Evolutionary conservation across 305 asterid species (phyloP).

Genomic region (Rubia tinctorum): DNA sequence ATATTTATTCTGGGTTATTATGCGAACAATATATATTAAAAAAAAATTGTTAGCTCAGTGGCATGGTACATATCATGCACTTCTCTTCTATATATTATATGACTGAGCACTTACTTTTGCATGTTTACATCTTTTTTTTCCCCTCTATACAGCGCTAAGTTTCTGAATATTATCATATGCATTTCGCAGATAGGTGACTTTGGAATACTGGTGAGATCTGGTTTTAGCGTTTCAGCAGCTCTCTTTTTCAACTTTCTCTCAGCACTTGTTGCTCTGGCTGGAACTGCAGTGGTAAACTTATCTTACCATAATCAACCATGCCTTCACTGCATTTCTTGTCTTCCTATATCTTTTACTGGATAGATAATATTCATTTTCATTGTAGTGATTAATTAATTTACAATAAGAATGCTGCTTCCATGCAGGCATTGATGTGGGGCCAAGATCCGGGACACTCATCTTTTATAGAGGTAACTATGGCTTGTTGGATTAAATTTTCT

Average conservation of each 20-base stretch:
- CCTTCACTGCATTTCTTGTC: not conserved
- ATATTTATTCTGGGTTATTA: not conserved
- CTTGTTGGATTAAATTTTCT: not conserved
- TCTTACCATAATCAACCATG: not conserved
- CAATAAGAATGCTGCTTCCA: constrained; percentile 12
- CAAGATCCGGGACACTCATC: constrained; percentile 91
- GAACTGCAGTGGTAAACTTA: constrained; percentile 83
- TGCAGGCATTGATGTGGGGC: constrained; percentile 81
- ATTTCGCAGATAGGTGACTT: constrained; percentile 86
- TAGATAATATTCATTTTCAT: constrained; percentile 1
- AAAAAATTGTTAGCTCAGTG: not conserved
- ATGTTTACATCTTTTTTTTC: not conserved
- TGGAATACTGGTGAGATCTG: constrained; percentile 93
- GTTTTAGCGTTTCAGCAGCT: constrained; percentile 90
- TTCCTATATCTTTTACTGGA: not conserved
- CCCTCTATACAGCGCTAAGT: not conserved
- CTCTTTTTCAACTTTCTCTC: constrained; percentile 95
- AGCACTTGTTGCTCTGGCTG: constrained; percentile 90
- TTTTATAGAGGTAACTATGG: constrained; percentile 68
- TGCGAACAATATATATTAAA: not conserved
- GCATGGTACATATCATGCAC: not conserved
- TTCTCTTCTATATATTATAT: not conserved
- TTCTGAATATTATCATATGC: constrained; percentile 4
- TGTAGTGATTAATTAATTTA: constrained; percentile 3
- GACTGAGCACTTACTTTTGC: not conserved